Evolutionary conservation across 1,284 basidiomycete genomes (phyloP), one percentile per base, ranked within the genome.

Genomic region (Puccinia hordei): DNA sequence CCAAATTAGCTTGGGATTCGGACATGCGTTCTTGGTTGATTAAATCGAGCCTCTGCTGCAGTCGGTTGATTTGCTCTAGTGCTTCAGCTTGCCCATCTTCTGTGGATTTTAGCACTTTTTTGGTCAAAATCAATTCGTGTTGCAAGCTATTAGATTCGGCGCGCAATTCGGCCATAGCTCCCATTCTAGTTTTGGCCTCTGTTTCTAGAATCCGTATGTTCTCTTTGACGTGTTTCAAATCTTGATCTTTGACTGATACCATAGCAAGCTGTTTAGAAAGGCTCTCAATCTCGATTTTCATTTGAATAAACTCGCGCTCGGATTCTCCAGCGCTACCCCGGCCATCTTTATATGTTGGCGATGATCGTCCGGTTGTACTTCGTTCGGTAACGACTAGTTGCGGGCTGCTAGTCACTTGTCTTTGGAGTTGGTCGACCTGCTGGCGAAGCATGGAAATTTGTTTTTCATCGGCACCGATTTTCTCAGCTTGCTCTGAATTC

Each of bases 231-330:
- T 72, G 17, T 33, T 72, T 30, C 51, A 49, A 44, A 17, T 46
- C 41, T 53, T 53, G 44, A 9, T 72, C 69, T 51, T 72, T 44
- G 24, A 66, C 24, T 66, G 65, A 44, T n/a, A 46, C 38, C 65
- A n/a, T 44, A 53, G 41, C 46, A 19, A 72, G 49, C 33, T 51
- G 30, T 51, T 72, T 44, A 33, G 69, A 46, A 13, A 72, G 51
- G 19, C 49, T 55, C 27, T 72, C 69, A 19, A 72, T 72, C 27
- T 72, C 69, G 24, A 51, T 53, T 30, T 72, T 72, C 51, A 72
- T 46, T 33, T 46, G 41, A 51, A 1, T 46, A 51, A 72, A 24
- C 30, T 72, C 69, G 19, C 44, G 41, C 8, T 51, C 46, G 10
- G 46, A 53, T 53, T 72, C 69, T n/a, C 49, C 19, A 33, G 6